phyloP scores from a whole-genome alignment of 352 stramenopile species.

The Globisporangium emineosum region DNA sequence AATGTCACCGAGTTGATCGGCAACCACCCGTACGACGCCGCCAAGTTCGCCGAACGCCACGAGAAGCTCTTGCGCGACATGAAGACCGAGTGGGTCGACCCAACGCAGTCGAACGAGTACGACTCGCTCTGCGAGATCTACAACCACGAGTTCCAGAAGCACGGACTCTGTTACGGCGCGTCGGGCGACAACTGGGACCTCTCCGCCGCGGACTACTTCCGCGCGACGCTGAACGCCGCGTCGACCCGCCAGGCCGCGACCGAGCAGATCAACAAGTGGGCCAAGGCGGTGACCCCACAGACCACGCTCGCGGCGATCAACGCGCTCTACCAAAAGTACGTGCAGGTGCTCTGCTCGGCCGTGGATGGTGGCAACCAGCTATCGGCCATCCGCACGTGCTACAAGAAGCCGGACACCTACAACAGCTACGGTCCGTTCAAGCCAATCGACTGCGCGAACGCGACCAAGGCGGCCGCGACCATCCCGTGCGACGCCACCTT shows the following conservation, averaged over 20 bases:
- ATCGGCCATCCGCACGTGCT: conserved; percentile 66
- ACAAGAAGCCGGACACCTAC: conserved; percentile 24
- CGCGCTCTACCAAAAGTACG: conserved; percentile 52
- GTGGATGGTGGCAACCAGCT: conserved; percentile 54
- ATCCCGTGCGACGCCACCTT: conserved; percentile 36
- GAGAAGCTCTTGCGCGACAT: conserved; percentile 46
- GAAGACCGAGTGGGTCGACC: conserved; percentile 57
- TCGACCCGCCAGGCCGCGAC: conserved; percentile 31
- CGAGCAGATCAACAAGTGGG: conserved; percentile 64
- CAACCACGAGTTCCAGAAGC: conserved; percentile 89
- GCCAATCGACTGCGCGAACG: conserved; percentile 45
- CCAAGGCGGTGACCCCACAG: conserved; percentile 17
- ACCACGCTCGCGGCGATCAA: conserved; percentile 38
- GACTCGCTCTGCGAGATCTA: conserved; percentile 78
- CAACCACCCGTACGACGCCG: conserved; percentile 55
- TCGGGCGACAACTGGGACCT: conserved; percentile 46
- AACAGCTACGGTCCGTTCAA: conserved; percentile 35
- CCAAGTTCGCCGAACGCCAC: conserved; percentile 39
- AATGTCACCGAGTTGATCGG: conserved; percentile 45
- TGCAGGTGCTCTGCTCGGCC: conserved; percentile 62
- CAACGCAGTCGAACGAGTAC: conserved; percentile 53
- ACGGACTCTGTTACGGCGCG: conserved; percentile 72
- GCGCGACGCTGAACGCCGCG: conserved; percentile 45
- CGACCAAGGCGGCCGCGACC: conserved; percentile 37
- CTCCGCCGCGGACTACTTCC: conserved; percentile 59